Conservation (phyloP, 495 filamentous ascomycete genomes). For the Penicillium samsonianum region DNA sequence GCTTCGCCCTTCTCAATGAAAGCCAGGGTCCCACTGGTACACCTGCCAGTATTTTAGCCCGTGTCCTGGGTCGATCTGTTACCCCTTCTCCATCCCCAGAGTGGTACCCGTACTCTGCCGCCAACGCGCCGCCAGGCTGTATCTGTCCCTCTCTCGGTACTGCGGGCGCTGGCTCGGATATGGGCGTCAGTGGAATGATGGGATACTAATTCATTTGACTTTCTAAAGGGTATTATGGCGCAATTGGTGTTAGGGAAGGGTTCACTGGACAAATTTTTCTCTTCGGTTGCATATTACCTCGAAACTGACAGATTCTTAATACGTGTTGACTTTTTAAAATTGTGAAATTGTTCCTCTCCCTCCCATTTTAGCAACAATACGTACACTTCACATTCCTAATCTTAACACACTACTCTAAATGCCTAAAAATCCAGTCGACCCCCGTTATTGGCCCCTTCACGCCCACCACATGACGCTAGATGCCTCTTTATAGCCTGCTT, state of each 20-base stretch:
- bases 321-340: background rate
- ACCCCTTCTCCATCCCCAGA: slow-evolving; percentile 19
- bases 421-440: too few species aligned
- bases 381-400: background rate
- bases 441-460: too few species aligned
- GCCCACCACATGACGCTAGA: too few species aligned
- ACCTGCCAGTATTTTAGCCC: slow-evolving; percentile 23
- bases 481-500: too few species aligned
- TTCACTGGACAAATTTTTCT: background rate
- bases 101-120: slow-evolving; percentile 13
- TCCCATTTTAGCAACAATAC: background rate
- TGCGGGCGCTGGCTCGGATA: slow-evolving; percentile 7
- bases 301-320: slow-evolving; percentile 1
- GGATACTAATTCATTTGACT: slow-evolving; percentile 11
- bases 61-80: slow-evolving; percentile 25
- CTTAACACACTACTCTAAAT: too few species aligned
- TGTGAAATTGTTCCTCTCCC: background rate
- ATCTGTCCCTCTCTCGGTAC: slow-evolving; percentile 28
- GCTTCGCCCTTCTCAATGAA: slow-evolving; percentile 73
- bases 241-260: slow-evolving; percentile 3
- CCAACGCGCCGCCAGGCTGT: slow-evolving; percentile 27
- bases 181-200: slow-evolving; percentile 17
- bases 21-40: slow-evolving; percentile 28
- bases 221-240: slow-evolving; percentile 1
- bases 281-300: slow-evolving; percentile 2